Evolutionary conservation across 1,139 yeast genomes (phyloP).

Genomic region (Scheffersomyces cryptocercus): DNA sequence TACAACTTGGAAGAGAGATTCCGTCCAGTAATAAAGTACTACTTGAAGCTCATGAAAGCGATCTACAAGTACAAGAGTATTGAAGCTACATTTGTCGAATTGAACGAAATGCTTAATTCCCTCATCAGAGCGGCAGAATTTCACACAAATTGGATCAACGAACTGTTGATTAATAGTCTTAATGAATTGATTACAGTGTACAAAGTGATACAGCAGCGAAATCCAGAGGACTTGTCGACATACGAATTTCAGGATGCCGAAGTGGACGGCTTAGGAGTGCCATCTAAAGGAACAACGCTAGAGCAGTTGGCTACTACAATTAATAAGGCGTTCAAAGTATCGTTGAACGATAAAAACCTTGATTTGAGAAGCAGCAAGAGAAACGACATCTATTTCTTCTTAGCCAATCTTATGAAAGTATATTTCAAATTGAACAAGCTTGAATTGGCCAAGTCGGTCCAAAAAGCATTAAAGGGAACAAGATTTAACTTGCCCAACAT

Average conservation of each 20-base stretch:
- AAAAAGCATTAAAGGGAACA: conserved; percentile 68
- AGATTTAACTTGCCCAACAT: conserved; percentile 48
- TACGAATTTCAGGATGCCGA: conserved; percentile 13
- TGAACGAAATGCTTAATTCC: conserved; percentile 44
- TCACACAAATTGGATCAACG: conserved; percentile 68
- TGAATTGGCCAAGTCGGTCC: conserved; percentile 77
- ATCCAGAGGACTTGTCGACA: conserved; percentile 28
- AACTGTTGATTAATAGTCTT: conserved; percentile 55
- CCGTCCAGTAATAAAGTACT: conserved; percentile 30
- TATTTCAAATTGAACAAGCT: conserved; percentile 70
- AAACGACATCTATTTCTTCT: conserved; percentile 70
- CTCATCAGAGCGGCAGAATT: conserved; percentile 63
- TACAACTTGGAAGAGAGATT: conserved; percentile 39
- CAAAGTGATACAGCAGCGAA: conserved; percentile 34
- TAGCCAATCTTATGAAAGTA: conserved; percentile 68
- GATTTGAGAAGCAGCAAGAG: conserved; percentile 54
- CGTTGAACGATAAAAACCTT: conserved; percentile 74
- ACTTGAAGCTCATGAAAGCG: conserved; percentile 40
- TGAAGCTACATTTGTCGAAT: conserved; percentile 37
- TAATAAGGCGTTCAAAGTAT: conserved; percentile 73
- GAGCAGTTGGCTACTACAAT: conserved; percentile 66
- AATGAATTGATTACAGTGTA: conserved; percentile 55
- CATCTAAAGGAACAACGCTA: conserved; percentile 20
- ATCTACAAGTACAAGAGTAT: conserved; percentile 39
- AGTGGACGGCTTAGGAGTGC: conserved; percentile 4